These are phyloP conservation scores for Cyclospora cayetanensis DNA, from an alignment of 169 alveolate species.

Conservation along the genomic window DNA sequence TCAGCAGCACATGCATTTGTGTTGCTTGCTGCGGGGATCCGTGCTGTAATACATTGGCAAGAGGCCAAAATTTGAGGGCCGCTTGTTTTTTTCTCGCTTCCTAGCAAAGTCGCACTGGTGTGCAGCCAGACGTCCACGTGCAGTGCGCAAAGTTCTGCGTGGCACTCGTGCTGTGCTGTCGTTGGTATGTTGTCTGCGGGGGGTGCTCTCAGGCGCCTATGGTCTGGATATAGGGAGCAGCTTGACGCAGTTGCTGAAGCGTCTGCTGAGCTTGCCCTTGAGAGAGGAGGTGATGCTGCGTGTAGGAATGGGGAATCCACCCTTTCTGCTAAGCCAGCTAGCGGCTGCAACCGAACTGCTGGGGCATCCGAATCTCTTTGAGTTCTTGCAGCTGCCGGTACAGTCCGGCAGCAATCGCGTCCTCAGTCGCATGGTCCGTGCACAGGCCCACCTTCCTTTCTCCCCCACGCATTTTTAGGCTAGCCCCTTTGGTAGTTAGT, in stretches of 20 bases:
- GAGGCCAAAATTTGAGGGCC: too few relatives aligned
- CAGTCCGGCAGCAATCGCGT: slow-evolving; percentile 96
- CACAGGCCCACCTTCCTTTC: background rate
- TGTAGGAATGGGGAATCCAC: slow-evolving; percentile 99
- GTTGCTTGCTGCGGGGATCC: too few relatives aligned
- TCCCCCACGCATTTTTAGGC: background rate
- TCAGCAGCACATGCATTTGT: too few relatives aligned
- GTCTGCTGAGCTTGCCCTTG: slow-evolving; percentile 76
- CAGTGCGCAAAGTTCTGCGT: too few relatives aligned
- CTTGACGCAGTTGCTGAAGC: slow-evolving; percentile 89
- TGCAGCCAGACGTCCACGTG: too few relatives aligned
- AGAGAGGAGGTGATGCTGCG: slow-evolving; percentile 84
- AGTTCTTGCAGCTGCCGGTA: slow-evolving; percentile 98
- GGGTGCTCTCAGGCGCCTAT: slow-evolving; percentile 96
- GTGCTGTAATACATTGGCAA: too few relatives aligned
- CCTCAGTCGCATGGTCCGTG: slow-evolving; percentile 90
- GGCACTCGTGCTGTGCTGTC: too few relatives aligned
- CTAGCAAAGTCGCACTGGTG: too few relatives aligned
- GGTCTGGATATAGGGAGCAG: slow-evolving; percentile 98
- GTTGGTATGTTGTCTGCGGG: background rate
- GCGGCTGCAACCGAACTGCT: slow-evolving; percentile 92
- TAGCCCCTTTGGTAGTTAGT: background rate
- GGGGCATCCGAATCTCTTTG: slow-evolving; percentile 95
- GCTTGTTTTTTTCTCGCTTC: too few relatives aligned
- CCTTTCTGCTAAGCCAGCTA: slow-evolving; percentile 96